These are phyloP conservation scores for Ganoderma multipileum DNA, from an alignment of 1,284 basidiomycete species.

Conservation along the genomic window DNA sequence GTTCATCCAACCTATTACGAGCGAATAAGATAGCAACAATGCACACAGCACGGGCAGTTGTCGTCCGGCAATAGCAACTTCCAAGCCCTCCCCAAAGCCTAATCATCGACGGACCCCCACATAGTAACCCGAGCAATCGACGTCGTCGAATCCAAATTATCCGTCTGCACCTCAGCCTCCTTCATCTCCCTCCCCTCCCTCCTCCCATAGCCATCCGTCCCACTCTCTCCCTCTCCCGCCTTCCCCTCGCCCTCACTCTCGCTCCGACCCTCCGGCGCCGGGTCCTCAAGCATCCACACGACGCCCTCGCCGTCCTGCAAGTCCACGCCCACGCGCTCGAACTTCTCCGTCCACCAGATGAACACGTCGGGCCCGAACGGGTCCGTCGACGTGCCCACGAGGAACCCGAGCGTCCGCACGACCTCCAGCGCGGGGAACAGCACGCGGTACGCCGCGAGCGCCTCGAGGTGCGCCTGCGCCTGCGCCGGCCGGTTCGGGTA, in stretches of 20 bases:
- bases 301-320: slow-evolving; percentile 61
- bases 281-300: slow-evolving; percentile 45
- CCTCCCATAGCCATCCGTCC: slow-evolving; percentile 29
- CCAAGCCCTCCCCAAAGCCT: background rate
- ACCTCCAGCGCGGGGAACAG: slow-evolving; percentile 53
- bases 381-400: slow-evolving; percentile 54
- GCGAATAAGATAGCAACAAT: slow-evolving; percentile 3
- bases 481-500: slow-evolving; percentile 49
- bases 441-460: slow-evolving; percentile 44
- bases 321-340: slow-evolving; percentile 54
- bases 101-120: background rate
- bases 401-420: slow-evolving; percentile 52
- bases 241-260: background rate
- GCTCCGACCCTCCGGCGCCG: slow-evolving; percentile 36
- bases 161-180: slow-evolving; percentile 1
- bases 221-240: background rate
- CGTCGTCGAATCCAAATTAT: background rate
- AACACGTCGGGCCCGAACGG: slow-evolving; percentile 53
- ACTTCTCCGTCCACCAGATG: slow-evolving; percentile 60
- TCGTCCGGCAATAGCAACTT: slow-evolving; percentile 11
- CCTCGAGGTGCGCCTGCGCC: slow-evolving; percentile 48
- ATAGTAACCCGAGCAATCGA: background rate
- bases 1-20: background rate
- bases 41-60: slow-evolving; percentile 10
- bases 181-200: slow-evolving; percentile 2